Evolutionary conservation across 1,284 basidiomycete genomes (phyloP).

Genomic region (Cryptococcus floricola): DNA sequence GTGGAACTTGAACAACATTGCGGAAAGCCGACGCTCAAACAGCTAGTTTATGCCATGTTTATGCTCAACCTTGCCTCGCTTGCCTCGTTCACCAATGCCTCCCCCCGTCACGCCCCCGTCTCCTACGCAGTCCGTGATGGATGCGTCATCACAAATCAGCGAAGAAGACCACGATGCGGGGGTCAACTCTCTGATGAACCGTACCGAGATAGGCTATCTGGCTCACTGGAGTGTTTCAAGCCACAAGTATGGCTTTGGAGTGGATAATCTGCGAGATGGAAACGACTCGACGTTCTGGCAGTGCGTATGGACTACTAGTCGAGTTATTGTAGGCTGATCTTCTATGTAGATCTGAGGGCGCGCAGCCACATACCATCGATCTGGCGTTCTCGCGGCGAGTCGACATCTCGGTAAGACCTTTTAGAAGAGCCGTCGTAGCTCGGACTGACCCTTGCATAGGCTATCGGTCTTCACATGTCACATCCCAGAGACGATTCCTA

Average conservation of each 20-base stretch:
- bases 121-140: no score
- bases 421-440: background rate
- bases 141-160: background rate
- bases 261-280: constrained; percentile 82
- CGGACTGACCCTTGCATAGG: constrained; percentile 54
- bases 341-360: constrained; percentile 78
- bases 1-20: no score
- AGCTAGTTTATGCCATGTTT: no score
- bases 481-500: constrained; percentile 92
- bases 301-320: constrained; percentile 55
- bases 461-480: constrained; percentile 84
- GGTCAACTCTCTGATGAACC: background rate
- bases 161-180: background rate
- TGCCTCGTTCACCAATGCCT: no score
- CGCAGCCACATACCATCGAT: constrained; percentile 93
- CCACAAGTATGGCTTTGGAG: constrained; percentile 93
- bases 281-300: constrained; percentile 97
- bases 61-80: no score
- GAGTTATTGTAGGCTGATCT: background rate
- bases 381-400: constrained; percentile 89
- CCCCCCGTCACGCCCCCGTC: no score
- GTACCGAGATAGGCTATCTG: constrained; percentile 52
- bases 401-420: constrained; percentile 67
- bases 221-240: constrained; percentile 97
- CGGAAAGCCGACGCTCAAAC: no score